Base-by-base conservation (phyloP, 768 basidiomycete genomes). In the Botryobasidium botryosum region DNA sequence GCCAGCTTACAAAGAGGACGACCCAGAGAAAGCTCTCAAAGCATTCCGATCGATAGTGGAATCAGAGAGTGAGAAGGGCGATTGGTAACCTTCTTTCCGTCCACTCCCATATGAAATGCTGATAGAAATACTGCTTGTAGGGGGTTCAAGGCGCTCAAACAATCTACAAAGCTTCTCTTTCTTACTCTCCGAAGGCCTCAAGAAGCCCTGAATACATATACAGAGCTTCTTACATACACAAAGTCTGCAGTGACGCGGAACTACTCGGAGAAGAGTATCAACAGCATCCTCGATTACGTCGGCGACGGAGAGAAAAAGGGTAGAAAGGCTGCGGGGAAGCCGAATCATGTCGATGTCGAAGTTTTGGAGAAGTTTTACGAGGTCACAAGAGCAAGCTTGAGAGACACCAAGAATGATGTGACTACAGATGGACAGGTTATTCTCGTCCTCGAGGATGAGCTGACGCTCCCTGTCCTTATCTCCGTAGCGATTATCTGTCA, bases 71-170 rank as follows among this genome's bases (percentile, higher is more conserved):
- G 80, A 87, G 56, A 84, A 84, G 57, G 85, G 86, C 29, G 92
- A 97, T 55, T 96, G 92, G 90, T 91, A 18, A 24, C 4, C 29
- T 33, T 33, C 18, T 23, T 28, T n/a, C 15, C 37, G 15, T 23
- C 6, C 29, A 32, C 25, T n/a, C 25, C 35, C 31, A 50, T 29
- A n/a, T 23, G 15, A 32, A 40, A 20, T 17, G 25, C 49, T 27
- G 47, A n/a, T 26, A 46, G 2, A 28, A 6, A 50, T 27, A 13
- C 31, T 17, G 10, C 2, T 27, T 38, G 29, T 54, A 96, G 91
- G 92, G 94, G 91, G 2, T 99, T 99, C 74, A 99, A 99, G 61
- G 86, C 91, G 4, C 70, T 99, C 48, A 99, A 99, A 56, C 94
- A 99, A 56, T 85, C 83, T 41, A 96, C 91, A 15, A 99, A 99